Evolutionary conservation across 2,329 filamentous ascomycete species (phyloP), one percentile per base, ranked within the genome.

Genomic region (Nemania bipapillata): DNA sequence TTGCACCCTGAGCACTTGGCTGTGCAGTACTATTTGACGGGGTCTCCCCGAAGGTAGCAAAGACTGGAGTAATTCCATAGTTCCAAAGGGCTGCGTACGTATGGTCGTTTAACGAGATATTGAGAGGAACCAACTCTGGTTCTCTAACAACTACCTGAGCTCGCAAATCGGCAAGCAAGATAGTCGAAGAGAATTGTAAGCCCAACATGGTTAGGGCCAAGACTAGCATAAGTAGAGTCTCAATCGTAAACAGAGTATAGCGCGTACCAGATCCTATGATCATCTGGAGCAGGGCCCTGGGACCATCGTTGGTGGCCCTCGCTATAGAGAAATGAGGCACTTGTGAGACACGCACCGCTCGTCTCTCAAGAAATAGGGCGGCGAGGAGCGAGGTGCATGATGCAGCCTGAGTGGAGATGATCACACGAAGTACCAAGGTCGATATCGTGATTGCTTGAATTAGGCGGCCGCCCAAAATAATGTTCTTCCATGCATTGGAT

Each of bases 401-500:
- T 12, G 58, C 42, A 4, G 32, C 49, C 15, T 61, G 58, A 2
- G 47, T 9, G 7, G 58, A 32, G 2, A 9, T 22, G 9, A 24
- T 22, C 2, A 9, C 32, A 1, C 58, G 47, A 32, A 61, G 40
- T 20, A 61, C n/a, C 1, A 61, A 17, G 7, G 32, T 4, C 20
- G 47, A 17, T 1, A 61, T 32, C 9, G 58, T 61, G 2, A 37
- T 61, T 8, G 58, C 58, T 32, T 61, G 58, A n/a, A 30, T n/a
- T 6, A 30, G 15, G 47, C 58, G 45, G 7, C 49, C 58, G 22
- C 22, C 17, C 4, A 61, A 4, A 15, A 61, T 30, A 12, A 61
- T 61, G 20, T 12, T 15, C 5, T 49, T 30, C 58, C 58, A 61
- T 2, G 32, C 4, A 7, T 2, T 15, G 45, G 58, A 42, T 6